Evolutionary conservation across 139 green algal species (phyloP), one percentile per base, ranked within the genome.

Genomic region (Closterium sp.): DNA sequence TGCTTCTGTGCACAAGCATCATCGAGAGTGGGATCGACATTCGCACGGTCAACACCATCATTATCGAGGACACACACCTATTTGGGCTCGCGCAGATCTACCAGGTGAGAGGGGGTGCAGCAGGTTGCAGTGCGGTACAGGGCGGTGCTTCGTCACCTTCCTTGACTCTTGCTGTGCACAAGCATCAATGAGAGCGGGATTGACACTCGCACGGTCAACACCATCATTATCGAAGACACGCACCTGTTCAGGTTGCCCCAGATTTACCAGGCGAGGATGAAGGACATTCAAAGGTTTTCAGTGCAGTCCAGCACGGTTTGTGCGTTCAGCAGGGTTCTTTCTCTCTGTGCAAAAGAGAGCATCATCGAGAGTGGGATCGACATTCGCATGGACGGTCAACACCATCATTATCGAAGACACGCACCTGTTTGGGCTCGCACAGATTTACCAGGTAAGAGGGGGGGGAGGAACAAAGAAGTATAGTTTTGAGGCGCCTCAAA

Each of bases 371-470:
- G 84, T 87, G 94, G 94, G 21, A 84, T 96, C 16, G 93, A 95
- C 85, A 95, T 95, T 86, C 84, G 87, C 32, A 93, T n/a, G n/a
- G n/a, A n/a, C 86, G 25, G 91, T 89, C 85, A 95, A 95, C 86
- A 95, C 92, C 19, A 95, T 96, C 36, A 92, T 96, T 31, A 93
- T 96, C 23, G 91, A 95, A 81, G 90, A 96, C 28, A 89, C 93
- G 1, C 92, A 96, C 30, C 84, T 89, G 33, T 96, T 96, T 93
- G 94, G 94, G 16, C 36, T 96, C 10, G 90, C 94, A n/a, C 92
- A 94, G 33, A 85, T 96, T 36, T 95, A 96, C 88, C 94, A 96
- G 94, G 83, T 95, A n/a, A n/a, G n/a, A n/a, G n/a, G n/a, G n/a
- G n/a, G n/a, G n/a, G n/a, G 55, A 28, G 55, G 12, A 25, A 28